These are phyloP conservation scores for Pleurotus giganteus DNA, from an alignment of 768 basidiomycete species.

Conservation along the genomic window DNA sequence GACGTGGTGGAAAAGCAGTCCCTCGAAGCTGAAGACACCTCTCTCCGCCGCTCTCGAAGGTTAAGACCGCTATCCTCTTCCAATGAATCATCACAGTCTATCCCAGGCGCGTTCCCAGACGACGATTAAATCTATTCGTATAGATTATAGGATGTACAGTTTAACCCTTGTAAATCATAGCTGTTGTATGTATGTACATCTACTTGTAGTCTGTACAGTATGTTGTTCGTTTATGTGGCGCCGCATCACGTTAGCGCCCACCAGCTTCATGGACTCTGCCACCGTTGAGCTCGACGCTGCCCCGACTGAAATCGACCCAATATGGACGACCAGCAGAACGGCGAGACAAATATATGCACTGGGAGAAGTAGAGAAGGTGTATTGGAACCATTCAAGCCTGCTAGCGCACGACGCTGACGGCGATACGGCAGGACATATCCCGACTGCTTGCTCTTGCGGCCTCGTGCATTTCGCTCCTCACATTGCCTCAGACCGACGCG, in stretches of 20 bases:
- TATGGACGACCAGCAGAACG: conserved; percentile 80
- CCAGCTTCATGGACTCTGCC: conserved; percentile 22
- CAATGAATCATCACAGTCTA: not conserved
- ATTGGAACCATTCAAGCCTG: conserved; percentile 5
- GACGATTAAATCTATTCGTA: not conserved
- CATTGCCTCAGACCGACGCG: conserved; percentile 79
- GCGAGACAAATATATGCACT: conserved; percentile 80
- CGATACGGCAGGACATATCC: conserved; percentile 62
- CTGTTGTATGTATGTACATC: too few relatives aligned
- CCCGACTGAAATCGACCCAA: conserved; percentile 62
- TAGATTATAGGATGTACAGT: not conserved
- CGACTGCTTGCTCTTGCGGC: conserved; percentile 73
- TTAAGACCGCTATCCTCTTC: conserved; percentile 19
- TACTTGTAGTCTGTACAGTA: too few relatives aligned
- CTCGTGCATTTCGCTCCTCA: conserved; percentile 74
- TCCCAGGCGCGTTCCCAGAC: conserved; percentile 1
- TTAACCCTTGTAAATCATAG: not conserved
- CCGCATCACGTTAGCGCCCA: conserved; percentile 6
- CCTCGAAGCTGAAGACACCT: conserved; percentile 20
- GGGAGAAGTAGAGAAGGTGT: conserved; percentile 77
- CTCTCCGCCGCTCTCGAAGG: conserved; percentile 16
- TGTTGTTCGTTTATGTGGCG: too few relatives aligned
- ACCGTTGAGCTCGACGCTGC: conserved; percentile 30
- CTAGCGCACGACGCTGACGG: not conserved
- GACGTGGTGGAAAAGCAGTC: conserved; percentile 66